Evolutionary conservation across 1,139 yeast genomes (phyloP).

Genomic region (Zygosaccharomyces pseudobailii): DNA sequence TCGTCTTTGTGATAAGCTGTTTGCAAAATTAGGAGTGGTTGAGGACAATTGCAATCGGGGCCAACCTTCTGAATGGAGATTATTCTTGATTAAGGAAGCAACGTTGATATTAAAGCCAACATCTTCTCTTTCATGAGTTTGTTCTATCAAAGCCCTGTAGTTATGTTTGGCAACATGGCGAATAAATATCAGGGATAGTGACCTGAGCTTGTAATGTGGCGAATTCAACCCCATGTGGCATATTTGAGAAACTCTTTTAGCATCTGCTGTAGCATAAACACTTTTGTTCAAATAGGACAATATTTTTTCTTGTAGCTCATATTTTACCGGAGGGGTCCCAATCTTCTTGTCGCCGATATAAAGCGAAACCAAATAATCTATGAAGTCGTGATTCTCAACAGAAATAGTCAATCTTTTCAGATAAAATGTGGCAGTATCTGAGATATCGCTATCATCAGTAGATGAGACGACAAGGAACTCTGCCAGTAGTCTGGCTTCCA

Average conservation of each 20-base stretch:
- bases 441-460: constrained; percentile 49
- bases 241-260: constrained; percentile 37
- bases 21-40: constrained; percentile 30
- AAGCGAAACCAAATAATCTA: constrained; percentile 42
- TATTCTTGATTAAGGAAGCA: constrained; percentile 49
- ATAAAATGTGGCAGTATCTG: constrained; percentile 36
- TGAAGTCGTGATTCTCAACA: constrained; percentile 44
- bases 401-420: constrained; percentile 51
- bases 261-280: constrained; percentile 42
- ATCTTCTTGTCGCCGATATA: constrained; percentile 43
- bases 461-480: constrained; percentile 59
- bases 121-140: constrained; percentile 17
- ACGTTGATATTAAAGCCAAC: constrained; percentile 40
- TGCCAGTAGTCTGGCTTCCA: constrained; percentile 32
- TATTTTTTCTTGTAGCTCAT: constrained; percentile 55
- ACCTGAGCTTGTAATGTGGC: constrained; percentile 38
- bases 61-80: constrained; percentile 56
- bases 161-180: constrained; percentile 44
- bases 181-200: constrained; percentile 53
- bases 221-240: constrained; percentile 57
- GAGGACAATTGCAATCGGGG: constrained; percentile 41
- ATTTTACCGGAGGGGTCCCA: constrained; percentile 49
- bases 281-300: constrained; percentile 52
- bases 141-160: constrained; percentile 23
- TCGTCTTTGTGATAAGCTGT: constrained; percentile 43